A percentile compares a stretch with the other conserved stretches of the same genome.
Conservation (phyloP, 2,329 filamentous ascomycete species). For the Aspergillus sp. region DNA sequence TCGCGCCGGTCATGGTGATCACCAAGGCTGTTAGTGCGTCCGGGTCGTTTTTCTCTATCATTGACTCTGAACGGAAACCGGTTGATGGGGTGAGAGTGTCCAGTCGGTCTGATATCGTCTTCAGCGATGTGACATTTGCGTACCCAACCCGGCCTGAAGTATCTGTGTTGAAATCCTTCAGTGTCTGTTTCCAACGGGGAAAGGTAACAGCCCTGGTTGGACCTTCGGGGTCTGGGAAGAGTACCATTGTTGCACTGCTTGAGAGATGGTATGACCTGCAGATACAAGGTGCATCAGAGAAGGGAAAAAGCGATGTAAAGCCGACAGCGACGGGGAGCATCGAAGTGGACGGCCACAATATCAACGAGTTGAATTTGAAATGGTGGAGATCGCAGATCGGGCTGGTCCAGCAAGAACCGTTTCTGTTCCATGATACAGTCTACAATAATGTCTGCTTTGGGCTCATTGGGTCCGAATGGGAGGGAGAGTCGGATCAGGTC, state of each 20-base stretch:
- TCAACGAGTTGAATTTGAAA: slow-evolving; percentile 75
- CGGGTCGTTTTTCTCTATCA: slow-evolving; percentile 32
- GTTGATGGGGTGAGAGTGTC: too few species aligned
- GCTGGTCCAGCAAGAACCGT: slow-evolving; percentile 70
- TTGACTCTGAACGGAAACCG: slow-evolving; percentile 13
- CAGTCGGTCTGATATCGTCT: too few species aligned
- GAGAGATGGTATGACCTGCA: slow-evolving; percentile 42
- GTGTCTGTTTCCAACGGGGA: slow-evolving; percentile 31
- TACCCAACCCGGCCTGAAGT: too few species aligned
- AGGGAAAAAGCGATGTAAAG: slow-evolving; percentile 12
- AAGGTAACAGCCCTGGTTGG: slow-evolving; percentile 47
- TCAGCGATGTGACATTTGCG: too few species aligned
- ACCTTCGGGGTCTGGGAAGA: slow-evolving; percentile 47
- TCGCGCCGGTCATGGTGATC: slow-evolving; percentile 34
- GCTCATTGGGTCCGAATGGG: slow-evolving; percentile 70
- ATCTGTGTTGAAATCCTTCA: slow-evolving; percentile 23
- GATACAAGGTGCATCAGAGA: not conserved
- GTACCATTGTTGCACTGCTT: slow-evolving; percentile 44
- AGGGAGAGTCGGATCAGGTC: slow-evolving; percentile 67
- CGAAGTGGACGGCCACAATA: slow-evolving; percentile 77
- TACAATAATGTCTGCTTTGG: slow-evolving; percentile 88
- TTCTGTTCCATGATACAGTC: slow-evolving; percentile 85
- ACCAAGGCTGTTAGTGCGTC: slow-evolving; percentile 34
- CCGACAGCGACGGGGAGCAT: slow-evolving; percentile 60
- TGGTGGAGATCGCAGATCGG: slow-evolving; percentile 93